A percentile compares a stretch with the other conserved stretches of the same genome.
phyloP scores from a whole-genome alignment of 805 yeast species.

The Ogataea trehalophila region DNA sequence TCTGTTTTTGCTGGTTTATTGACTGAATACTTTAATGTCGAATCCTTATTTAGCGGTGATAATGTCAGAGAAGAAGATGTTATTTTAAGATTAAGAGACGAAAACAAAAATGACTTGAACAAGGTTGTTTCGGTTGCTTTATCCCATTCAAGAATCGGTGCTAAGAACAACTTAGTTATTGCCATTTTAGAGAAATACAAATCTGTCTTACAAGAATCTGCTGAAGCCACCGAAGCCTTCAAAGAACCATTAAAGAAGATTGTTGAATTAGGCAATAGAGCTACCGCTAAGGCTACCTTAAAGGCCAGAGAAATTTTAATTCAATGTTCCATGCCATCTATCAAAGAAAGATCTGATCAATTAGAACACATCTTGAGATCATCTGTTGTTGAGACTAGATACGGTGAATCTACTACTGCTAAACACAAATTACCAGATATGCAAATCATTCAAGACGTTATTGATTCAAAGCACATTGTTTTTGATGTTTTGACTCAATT shows the following conservation, averaged over 20 bases:
- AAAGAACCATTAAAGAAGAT: conserved; percentile 69
- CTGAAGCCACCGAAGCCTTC: conserved; percentile 61
- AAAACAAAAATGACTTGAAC: conserved; percentile 67
- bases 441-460: conserved; percentile 79
- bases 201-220: conserved; percentile 67
- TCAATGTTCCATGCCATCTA: conserved; percentile 95
- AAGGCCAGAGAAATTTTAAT: conserved; percentile 95
- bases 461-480: conserved; percentile 93
- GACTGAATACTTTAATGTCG: conserved; percentile 71
- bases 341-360: conserved; percentile 94
- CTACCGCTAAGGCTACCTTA: conserved; percentile 88
- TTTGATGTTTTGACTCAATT: conserved; percentile 95
- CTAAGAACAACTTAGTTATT: conserved; percentile 83
- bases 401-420: conserved; percentile 73
- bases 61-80: conserved; percentile 85
- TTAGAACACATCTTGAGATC: conserved; percentile 91
- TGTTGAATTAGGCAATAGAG: conserved; percentile 85
- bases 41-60: conserved; percentile 70
- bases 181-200: conserved; percentile 83
- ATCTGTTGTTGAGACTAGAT: conserved; percentile 82
- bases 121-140: conserved; percentile 69
- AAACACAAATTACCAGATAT: conserved; percentile 79
- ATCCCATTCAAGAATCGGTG: conserved; percentile 90
- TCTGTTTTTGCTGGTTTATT: conserved; percentile 64
- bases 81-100: conserved; percentile 81